Percentiles rank a stretch among this genome's conserved stretches.
phyloP scores from a whole-genome alignment of 495 filamentous ascomycete species.

The Neurospora sp. region DNA sequence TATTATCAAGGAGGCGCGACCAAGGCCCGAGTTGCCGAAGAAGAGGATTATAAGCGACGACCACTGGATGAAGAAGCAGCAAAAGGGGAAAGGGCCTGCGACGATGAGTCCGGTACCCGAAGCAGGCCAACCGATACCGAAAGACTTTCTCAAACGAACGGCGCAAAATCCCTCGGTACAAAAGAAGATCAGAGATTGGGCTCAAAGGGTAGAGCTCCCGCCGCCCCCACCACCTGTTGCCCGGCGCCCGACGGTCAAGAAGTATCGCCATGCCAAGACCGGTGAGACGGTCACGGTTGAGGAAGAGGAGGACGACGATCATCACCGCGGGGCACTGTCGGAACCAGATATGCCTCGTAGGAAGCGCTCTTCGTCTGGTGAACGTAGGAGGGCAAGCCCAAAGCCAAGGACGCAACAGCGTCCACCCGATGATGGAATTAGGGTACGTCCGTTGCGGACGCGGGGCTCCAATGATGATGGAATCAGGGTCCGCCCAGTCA shows the following conservation, averaged over 20 bases:
- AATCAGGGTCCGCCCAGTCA: slow-evolving; percentile 29
- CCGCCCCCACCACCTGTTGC: slow-evolving; percentile 10
- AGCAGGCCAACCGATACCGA: slow-evolving; percentile 33
- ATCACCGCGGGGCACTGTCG: slow-evolving; percentile 6
- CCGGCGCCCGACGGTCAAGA: slow-evolving; percentile 6
- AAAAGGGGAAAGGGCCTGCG: slow-evolving; percentile 26
- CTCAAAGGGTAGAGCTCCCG: slow-evolving; percentile 30
- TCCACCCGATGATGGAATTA: slow-evolving; percentile 22
- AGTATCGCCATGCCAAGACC: slow-evolving; percentile 17
- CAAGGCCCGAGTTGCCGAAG: slow-evolving; percentile 39
- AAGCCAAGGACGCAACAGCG: slow-evolving; percentile 15
- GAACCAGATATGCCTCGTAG: not conserved
- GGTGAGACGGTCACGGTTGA: slow-evolving; percentile 23
- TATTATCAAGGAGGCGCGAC: slow-evolving; percentile 2
- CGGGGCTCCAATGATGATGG: slow-evolving; percentile 15
- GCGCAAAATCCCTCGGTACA: slow-evolving; percentile 39
- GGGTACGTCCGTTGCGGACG: slow-evolving; percentile 9
- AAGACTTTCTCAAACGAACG: slow-evolving; percentile 39
- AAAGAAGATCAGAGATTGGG: slow-evolving; percentile 45
- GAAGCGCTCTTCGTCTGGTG: not conserved
- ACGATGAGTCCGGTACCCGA: slow-evolving; percentile 27
- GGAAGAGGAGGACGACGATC: slow-evolving; percentile 9
- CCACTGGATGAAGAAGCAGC: slow-evolving; percentile 56
- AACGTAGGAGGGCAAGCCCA: not conserved
- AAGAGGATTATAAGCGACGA: slow-evolving; percentile 75